Evolutionary conservation across 2,329 filamentous ascomycete species (phyloP), one percentile per base, ranked within the genome.

Genomic region (Onygena corvina): DNA sequence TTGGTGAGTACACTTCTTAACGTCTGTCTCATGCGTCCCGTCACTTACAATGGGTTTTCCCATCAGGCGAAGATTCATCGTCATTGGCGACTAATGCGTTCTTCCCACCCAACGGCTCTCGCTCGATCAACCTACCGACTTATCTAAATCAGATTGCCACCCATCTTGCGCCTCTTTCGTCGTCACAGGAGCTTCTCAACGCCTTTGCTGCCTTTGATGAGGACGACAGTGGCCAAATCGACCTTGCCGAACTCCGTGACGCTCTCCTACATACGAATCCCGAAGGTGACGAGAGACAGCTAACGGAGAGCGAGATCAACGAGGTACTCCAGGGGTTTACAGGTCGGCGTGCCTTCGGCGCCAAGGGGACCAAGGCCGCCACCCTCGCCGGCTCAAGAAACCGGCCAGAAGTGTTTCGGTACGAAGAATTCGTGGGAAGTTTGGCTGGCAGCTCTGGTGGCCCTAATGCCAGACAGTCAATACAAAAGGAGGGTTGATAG

Each of bases 141-240:
- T 98, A 94, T 63, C 75, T 98, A 18, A 90, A 87, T 61, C 83
- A 81, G 1, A 72, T 98, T 1, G 85, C 89, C 0, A 77, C 79
- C 7, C 76, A 85, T 1, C 72, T 96, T 2, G 78, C 80, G 1
- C 76, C 81, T 0, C 72, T 96, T 14, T 93, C 86, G 0, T 81
- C 85, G 0, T 78, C 80, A 18, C 76, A 80, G 12, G 92, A 98
- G 62, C 76, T 98, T 7, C 71, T 87, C 16, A 90, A 88, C 1
- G 92, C 92, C 0, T 90, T 98, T 57, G 87, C 87, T 1, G 92
- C 92, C 0, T 96, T 96, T 62, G 92, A 98, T 61, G 86, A 94
- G 54, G 88, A 94, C 54, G 92, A 98, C 63, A 92, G 85, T 59
- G 92, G 92, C 2, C 88, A 95, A 66, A 80, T 96, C 33, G 88